phyloP scores from a whole-genome alignment of 495 filamentous ascomycete genomes.

The Penicillium goetzii region DNA sequence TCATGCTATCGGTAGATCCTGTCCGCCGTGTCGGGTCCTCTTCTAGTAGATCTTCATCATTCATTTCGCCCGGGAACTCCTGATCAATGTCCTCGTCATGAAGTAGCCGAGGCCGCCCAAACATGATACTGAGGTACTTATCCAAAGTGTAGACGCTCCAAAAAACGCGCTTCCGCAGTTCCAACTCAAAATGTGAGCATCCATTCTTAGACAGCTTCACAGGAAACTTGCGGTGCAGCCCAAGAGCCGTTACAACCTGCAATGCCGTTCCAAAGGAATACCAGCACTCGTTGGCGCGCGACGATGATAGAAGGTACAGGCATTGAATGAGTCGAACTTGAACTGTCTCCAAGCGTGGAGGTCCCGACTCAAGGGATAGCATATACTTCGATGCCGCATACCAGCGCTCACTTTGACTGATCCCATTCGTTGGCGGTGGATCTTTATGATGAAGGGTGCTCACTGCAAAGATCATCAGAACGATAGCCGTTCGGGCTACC shows the following conservation, averaged over 20 bases:
- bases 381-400: conserved; percentile 49
- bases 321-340: conserved; percentile 51
- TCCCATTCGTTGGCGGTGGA: conserved; percentile 19
- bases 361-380: conserved; percentile 46
- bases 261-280: conserved; percentile 52
- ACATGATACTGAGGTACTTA: conserved; percentile 60
- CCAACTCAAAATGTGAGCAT: conserved; percentile 42
- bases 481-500: conserved; percentile 48
- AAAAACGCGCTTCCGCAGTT: conserved; percentile 57
- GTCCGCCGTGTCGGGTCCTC: conserved; percentile 39
- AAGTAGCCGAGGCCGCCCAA: conserved; percentile 57
- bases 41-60: conserved; percentile 57
- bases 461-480: conserved; percentile 51
- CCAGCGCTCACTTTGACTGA: conserved; percentile 42
- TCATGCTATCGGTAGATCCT: conserved; percentile 47
- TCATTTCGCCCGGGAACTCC: conserved; percentile 53
- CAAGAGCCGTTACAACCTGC: conserved; percentile 50
- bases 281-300: conserved; percentile 55
- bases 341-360: conserved; percentile 49
- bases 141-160: conserved; percentile 62
- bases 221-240: conserved; percentile 44
- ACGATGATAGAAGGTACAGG: conserved; percentile 49
- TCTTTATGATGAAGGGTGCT: conserved; percentile 44
- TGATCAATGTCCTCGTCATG: conserved; percentile 59
- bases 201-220: conserved; percentile 38